Evolutionary conservation across 2,329 filamentous ascomycete genomes (phyloP), one percentile per base, ranked within the genome.

Genomic region (Alternaria tenuissima): DNA sequence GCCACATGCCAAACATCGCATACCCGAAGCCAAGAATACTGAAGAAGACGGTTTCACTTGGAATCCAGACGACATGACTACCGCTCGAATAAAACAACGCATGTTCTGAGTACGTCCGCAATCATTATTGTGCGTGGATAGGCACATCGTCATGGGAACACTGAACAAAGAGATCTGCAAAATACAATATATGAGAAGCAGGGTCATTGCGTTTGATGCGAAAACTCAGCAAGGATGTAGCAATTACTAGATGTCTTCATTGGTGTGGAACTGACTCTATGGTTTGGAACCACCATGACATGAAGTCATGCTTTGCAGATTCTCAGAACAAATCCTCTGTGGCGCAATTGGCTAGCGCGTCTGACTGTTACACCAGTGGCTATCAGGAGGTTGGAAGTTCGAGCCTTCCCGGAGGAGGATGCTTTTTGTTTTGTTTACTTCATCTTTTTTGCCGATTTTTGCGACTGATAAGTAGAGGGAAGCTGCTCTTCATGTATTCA

Each of bases 331-430:
- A 36, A 57, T 78, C 75, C 75, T 76, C 76, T 73, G 71, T 78
- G 76, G 76, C 76, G 77, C 76, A 79, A 79, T 78, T 85, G 84
- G 84, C 82, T 86, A 86, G 84, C 83, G 84, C 84, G 84, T 86
- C 80, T 82, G 84, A 85, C 84, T 86, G 84, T 86, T 86, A 85
- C 54, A 43, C 14, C 34, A 48, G 44, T 61, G 53, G 61, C 62
- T 41, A 66, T 64, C 65, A 58, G 57, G 63, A 70, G 61, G 67
- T 70, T 71, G 62, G 65, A 69, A 67, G 66, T 70, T 71, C 68
- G 62, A 71, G 68, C 67, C 68, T 67, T 66, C 62, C 62, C 68
- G 68, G 68, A 67, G 68, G 68, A 70, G 68, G 48, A 58, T 59
- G 24, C 24, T 26, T 26, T 26, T 26, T 26, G 24, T 26, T 26